A percentile compares a stretch with the other conserved stretches of the same genome.
Conservation (phyloP, 345 rosid genomes). For the Syzygium grande region DNA sequence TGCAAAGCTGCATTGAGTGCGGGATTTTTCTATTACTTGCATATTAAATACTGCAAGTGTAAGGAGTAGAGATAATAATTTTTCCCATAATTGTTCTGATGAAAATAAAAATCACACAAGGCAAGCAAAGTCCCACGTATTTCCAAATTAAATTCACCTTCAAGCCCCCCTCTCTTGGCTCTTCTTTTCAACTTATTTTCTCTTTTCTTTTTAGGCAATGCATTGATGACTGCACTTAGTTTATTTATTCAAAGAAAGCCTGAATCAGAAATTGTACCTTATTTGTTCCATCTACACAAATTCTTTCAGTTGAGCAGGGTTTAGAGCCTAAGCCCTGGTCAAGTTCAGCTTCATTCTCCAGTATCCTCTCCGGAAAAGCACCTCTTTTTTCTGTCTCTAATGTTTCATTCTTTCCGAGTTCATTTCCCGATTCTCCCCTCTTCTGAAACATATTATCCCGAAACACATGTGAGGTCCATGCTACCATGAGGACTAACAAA, state of each 20-base stretch:
- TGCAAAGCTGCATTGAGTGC: neutral
- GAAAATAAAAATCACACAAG: neutral
- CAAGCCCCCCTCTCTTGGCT: neutral
- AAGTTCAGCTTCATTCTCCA: slow-evolving; percentile 17
- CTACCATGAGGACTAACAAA: neutral
- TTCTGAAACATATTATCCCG: slow-evolving; percentile 33
- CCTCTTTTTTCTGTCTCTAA: slow-evolving; percentile 6
- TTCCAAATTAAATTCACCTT: neutral
- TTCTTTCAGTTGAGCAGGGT: neutral
- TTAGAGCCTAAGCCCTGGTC: slow-evolving; percentile 8
- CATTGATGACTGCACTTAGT: neutral
- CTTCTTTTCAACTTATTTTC: neutral
- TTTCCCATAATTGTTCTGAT: neutral
- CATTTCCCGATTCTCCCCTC: slow-evolving; percentile 21
- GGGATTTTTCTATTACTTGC: neutral
- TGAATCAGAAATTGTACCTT: neutral
- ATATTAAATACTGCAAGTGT: neutral
- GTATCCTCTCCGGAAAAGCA: slow-evolving; percentile 8
- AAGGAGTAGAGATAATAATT: neutral
- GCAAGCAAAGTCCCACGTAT: neutral
- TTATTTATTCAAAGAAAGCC: neutral
- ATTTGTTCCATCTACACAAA: neutral
- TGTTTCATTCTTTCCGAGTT: slow-evolving; percentile 18
- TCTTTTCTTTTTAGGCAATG: neutral
- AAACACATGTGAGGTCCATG: neutral